Evolutionary conservation across 805 yeast genomes (phyloP), one percentile per base, ranked within the genome.

Genomic region (Yarrowia porcina): DNA sequence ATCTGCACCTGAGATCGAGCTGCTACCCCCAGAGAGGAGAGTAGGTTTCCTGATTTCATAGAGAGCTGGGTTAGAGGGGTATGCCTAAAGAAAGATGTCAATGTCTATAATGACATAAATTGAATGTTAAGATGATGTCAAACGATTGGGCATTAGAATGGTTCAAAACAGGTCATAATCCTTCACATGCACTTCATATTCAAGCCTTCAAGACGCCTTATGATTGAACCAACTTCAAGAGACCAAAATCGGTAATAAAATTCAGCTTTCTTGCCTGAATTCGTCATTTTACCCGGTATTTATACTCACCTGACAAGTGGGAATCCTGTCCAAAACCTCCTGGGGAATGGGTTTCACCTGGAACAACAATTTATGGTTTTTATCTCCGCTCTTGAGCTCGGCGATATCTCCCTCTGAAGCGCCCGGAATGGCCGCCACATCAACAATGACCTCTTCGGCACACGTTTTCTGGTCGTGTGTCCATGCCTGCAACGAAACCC

Each of bases 401-500:
- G 90, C 92, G 8, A 89, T 74, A 69, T 88, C 89, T 17, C 96
- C 97, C n/a, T 80, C 84, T 61, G 77, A 76, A 0, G 89, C 82
- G 8, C 62, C 61, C 0, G 89, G 87, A 0, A 89, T 66, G 3
- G 83, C 75, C 0, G 76, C 69, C 18, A 85, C 73, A 69, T 90
- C 92, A 1, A 91, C 69, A 49, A 87, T 72, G 2, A 91, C 88
- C 36, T 82, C 83, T 36, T 84, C 85, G 1, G 76, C 44, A 1
- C 85, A 82, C 0, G 81, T 77, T 23, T 89, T 74, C 4, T 82
- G 67, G 66, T 91, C 97, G 70, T 92, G 97, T 67, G 89, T 69
- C 77, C 76, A 73, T 11, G 71, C 73, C 23, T 70, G 68, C 65
- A 72, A 41, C 38, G 61, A 56, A 13, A 56, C 49, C 61, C 61